Conservation (phyloP, 78 protist genomes). For the Monocercomonoides exilis region DNA sequence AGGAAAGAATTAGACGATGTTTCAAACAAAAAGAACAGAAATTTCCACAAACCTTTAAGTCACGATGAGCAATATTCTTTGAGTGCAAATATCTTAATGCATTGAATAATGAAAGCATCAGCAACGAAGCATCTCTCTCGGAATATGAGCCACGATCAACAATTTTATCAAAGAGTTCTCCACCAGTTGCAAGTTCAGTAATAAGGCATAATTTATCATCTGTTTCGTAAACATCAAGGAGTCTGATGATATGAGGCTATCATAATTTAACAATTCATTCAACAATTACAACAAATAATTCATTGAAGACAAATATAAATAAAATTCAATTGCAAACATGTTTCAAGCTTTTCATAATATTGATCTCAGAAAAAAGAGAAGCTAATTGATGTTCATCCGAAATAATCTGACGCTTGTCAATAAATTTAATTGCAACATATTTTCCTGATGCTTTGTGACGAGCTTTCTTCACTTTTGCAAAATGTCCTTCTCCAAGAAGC, state of each 20-base stretch:
- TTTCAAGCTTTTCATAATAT: neutral
- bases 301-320: too few relatives aligned
- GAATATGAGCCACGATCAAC: constrained; percentile 11
- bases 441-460: neutral
- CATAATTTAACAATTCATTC: too few relatives aligned
- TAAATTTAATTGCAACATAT: neutral
- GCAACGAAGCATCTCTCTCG: neutral
- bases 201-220: neutral
- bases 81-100: neutral
- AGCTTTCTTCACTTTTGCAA: constrained; percentile 9
- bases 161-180: constrained; percentile 22
- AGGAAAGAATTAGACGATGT: neutral
- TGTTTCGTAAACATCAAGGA: neutral
- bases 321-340: neutral
- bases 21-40: too few relatives aligned
- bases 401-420: neutral
- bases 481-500: neutral
- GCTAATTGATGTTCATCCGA: neutral
- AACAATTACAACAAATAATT: too few relatives aligned
- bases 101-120: neutral
- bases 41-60: constrained; percentile 1
- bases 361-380: neutral
- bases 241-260: neutral
- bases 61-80: neutral
- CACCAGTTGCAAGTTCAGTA: constrained; percentile 12